Evolutionary conservation across 768 basidiomycete species (phyloP).

Genomic region (Tricholoma saponaceum): DNA sequence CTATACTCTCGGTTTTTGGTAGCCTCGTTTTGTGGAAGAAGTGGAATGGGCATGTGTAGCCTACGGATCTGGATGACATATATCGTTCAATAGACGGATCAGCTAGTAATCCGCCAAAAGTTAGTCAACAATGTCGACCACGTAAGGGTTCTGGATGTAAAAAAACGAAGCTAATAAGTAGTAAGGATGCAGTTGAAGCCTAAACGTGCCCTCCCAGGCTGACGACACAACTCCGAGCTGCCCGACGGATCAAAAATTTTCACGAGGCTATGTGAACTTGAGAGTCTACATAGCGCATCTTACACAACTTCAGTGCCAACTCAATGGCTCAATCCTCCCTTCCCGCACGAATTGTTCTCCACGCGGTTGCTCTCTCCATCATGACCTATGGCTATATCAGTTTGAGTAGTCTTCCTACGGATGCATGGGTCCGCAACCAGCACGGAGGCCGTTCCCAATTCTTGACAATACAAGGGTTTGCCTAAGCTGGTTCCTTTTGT

Average conservation of each 20-base stretch:
- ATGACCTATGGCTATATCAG: slow-evolving; percentile 35
- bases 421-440: slow-evolving; percentile 34
- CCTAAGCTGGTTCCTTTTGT: background rate
- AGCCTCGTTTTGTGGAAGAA: slow-evolving; percentile 54
- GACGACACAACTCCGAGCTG: too few relatives aligned
- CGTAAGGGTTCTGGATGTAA: too few relatives aligned
- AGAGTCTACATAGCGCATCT: too few relatives aligned
- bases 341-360: slow-evolving; percentile 18
- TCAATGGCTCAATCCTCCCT: background rate
- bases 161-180: too few relatives aligned
- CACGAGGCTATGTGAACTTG: too few relatives aligned
- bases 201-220: too few relatives aligned
- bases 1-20: slow-evolving; percentile 38
- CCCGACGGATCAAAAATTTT: too few relatives aligned
- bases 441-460: slow-evolving; percentile 69
- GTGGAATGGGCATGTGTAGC: slow-evolving; percentile 57
- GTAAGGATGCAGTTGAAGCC: too few relatives aligned
- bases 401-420: slow-evolving; percentile 21
- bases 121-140: too few relatives aligned
- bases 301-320: background rate
- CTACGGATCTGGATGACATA: too few relatives aligned
- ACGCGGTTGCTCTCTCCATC: slow-evolving; percentile 24
- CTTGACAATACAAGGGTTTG: slow-evolving; percentile 76
- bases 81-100: too few relatives aligned
- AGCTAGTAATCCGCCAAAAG: too few relatives aligned